phyloP scores from a whole-genome alignment of 2,329 filamentous ascomycete genomes.

The Stemphylium beticola region DNA sequence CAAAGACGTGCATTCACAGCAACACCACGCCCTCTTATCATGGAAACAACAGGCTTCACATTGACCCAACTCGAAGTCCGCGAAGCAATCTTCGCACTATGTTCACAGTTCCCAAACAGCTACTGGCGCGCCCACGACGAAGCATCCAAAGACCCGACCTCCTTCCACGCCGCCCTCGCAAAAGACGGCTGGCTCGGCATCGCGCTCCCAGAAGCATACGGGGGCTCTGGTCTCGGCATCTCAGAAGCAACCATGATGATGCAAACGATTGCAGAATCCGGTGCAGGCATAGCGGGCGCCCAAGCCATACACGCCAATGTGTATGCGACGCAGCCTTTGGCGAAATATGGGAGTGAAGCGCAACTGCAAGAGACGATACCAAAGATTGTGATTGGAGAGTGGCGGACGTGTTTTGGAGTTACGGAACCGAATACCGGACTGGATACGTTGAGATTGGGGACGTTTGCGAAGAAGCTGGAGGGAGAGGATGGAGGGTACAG shows the following conservation, averaged over 20 bases:
- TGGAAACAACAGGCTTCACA: slow-evolving; percentile 76
- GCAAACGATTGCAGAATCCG: slow-evolving; percentile 79
- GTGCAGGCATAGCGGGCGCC: slow-evolving; percentile 76
- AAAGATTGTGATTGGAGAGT: slow-evolving; percentile 73
- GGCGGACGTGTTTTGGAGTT: slow-evolving; percentile 79
- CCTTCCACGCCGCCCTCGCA: slow-evolving; percentile 77
- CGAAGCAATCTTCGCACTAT: slow-evolving; percentile 72
- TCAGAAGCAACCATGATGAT: slow-evolving; percentile 88
- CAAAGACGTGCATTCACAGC: slow-evolving; percentile 39
- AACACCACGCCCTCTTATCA: slow-evolving; percentile 54
- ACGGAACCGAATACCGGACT: slow-evolving; percentile 84
- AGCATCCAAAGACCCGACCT: slow-evolving; percentile 71
- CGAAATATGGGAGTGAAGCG: slow-evolving; percentile 71
- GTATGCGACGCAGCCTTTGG: slow-evolving; percentile 76
- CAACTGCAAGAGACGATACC: slow-evolving; percentile 71
- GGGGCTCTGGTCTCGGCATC: slow-evolving; percentile 77
- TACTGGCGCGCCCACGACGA: slow-evolving; percentile 81
- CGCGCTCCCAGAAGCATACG: slow-evolving; percentile 74
- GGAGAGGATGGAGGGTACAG: slow-evolving; percentile 57
- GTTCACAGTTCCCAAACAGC: slow-evolving; percentile 70
- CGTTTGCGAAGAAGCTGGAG: slow-evolving; percentile 44
- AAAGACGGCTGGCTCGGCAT: slow-evolving; percentile 83
- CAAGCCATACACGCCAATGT: slow-evolving; percentile 68
- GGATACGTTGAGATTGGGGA: slow-evolving; percentile 72
- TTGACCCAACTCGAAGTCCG: slow-evolving; percentile 75